A percentile compares a stretch with the other conserved stretches of the same genome.
phyloP scores from a whole-genome alignment of 169 alveolate genomes.

The Plasmodium cynomolgi region DNA sequence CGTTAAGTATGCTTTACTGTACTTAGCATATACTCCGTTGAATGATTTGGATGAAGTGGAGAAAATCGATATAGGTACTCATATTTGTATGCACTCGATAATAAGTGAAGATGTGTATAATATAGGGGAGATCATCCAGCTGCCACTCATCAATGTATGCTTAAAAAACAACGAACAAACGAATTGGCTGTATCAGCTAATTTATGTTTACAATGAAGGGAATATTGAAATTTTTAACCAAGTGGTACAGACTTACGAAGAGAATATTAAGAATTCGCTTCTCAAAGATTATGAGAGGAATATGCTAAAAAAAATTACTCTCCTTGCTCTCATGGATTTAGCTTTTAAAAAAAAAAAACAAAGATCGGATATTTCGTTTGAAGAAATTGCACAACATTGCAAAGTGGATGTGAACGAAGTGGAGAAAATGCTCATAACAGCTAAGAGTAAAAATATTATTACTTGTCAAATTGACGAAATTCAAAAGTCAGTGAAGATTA shows the following conservation, averaged over 20 bases:
- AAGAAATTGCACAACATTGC: conserved; percentile 84
- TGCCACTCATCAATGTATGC: conserved; percentile 48
- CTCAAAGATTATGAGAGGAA: conserved; percentile 76
- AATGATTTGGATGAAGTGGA: conserved; percentile 57
- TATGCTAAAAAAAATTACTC: conserved; percentile 79
- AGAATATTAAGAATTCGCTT: conserved; percentile 33
- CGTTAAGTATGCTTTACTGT: conserved; percentile 61
- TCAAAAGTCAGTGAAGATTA: conserved; percentile 78
- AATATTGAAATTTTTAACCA: conserved; percentile 38
- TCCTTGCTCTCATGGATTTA: conserved; percentile 83
- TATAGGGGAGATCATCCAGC: conserved; percentile 65
- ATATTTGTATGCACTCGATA: conserved; percentile 64
- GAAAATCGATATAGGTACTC: conserved; percentile 43
- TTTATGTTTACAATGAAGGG: conserved; percentile 59
- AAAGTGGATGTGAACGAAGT: conserved; percentile 78
- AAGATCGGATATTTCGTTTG: conserved; percentile 80
- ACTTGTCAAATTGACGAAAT: conserved; percentile 83
- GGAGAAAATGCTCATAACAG: conserved; percentile 83
- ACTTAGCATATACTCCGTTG: conserved; percentile 71
- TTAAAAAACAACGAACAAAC: conserved; percentile 46
- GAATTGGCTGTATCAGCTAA: conserved; percentile 47
- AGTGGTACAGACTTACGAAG: conserved; percentile 12
- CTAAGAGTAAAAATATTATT: conserved; percentile 80
- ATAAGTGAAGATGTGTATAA: conserved; percentile 73
- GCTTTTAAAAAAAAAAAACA: conserved; percentile 85